Conservation (phyloP, 768 basidiomycete genomes). For the Imleria badia region DNA sequence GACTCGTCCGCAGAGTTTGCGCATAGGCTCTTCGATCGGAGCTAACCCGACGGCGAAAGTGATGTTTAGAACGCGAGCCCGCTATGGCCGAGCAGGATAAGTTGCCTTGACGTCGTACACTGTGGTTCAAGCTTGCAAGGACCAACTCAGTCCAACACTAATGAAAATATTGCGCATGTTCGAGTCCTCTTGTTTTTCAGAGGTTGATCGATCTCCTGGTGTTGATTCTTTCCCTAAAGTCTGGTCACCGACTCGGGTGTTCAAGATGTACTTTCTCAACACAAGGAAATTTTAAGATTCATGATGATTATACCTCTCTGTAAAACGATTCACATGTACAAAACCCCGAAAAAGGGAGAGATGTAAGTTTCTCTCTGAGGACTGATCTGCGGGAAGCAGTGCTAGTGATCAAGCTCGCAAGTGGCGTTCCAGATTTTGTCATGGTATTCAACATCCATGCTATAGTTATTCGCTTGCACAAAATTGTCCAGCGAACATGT, state of each 20-base stretch:
- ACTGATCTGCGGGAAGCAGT: no score
- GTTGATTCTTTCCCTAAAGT: no score
- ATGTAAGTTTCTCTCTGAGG: no score
- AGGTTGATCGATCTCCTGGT: no score
- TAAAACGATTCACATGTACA: no score
- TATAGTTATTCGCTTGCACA: slow-evolving; percentile 27
- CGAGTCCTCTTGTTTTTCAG: not conserved
- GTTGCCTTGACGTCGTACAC: not conserved
- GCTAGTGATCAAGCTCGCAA: slow-evolving; percentile 24
- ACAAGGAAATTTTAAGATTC: no score
- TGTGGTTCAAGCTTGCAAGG: not conserved
- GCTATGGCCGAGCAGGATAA: not conserved
- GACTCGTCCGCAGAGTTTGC: not conserved
- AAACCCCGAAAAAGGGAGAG: no score
- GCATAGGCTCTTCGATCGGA: not conserved
- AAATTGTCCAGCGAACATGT: slow-evolving; percentile 39
- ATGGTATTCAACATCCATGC: slow-evolving; percentile 28
- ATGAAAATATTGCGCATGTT: not conserved
- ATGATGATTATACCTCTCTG: no score
- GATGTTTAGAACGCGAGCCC: slow-evolving; percentile 7
- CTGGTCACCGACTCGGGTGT: no score
- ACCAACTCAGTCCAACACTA: no score
- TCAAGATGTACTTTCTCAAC: no score
- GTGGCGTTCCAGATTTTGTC: slow-evolving; percentile 37
- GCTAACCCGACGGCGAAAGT: not conserved